Conservation (phyloP, 164 flowering plant species). For the Umbellularia californica region DNA sequence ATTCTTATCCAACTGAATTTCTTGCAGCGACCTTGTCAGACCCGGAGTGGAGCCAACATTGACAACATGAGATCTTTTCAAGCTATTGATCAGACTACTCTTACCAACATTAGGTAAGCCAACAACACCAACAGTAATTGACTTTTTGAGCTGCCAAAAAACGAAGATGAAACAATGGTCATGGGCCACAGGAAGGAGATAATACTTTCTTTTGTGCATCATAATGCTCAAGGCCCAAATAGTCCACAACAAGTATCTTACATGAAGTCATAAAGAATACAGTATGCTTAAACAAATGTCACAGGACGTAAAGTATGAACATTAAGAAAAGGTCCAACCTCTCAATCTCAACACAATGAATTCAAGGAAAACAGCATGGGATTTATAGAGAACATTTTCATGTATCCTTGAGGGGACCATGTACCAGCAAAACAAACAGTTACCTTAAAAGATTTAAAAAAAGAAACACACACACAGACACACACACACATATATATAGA, state of each 20-base stretch:
- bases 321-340: not conserved
- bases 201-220: not conserved
- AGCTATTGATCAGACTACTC: conserved; percentile 93
- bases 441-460: too few relatives aligned
- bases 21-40: conserved; percentile 93
- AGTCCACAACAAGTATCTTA: not conserved
- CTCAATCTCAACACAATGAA: not conserved
- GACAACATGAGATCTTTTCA: conserved; percentile 84
- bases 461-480: too few relatives aligned
- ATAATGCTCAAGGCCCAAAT: not conserved
- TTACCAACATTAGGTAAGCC: conserved; percentile 98
- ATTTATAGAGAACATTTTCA: too few relatives aligned
- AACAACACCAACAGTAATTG: conserved; percentile 85
- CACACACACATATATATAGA: too few relatives aligned
- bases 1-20: conserved; percentile 89
- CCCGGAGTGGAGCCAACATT: conserved; percentile 99
- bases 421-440: too few relatives aligned
- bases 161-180: not conserved
- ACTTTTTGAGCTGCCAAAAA: conserved; percentile 70
- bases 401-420: too few relatives aligned
- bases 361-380: not conserved
- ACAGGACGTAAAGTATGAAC: too few relatives aligned
- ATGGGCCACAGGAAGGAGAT: not conserved
- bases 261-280: not conserved
- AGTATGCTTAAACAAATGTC: not conserved